Base-by-base conservation (phyloP, 176 grass and related monocot species). In the Elaeis guineensis region DNA sequence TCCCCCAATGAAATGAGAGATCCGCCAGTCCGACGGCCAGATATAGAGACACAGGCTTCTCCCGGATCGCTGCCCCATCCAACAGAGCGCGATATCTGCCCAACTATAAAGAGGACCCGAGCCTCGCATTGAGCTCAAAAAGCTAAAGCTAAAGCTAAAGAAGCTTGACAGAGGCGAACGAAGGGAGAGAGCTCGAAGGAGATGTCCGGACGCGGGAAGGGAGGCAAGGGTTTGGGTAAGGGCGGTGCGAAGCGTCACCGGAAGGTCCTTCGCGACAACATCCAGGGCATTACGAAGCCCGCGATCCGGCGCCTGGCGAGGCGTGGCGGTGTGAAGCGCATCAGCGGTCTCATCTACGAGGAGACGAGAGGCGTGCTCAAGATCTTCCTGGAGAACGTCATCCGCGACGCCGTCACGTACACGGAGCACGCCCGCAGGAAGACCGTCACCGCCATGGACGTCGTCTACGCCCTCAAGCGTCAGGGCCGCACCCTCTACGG, bases 371-470 rank as follows among this genome's bases (percentile, higher is more conserved):
- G 57, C 23, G 69, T 71, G 44, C 69, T 71, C 56, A 71, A 71
- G 48, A 61, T 71, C 44, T 71, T 71, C 69, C 56, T 71, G 7
- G 69, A 71, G 69, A 71, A 71, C 7, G 69, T 71, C 44, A 71
- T 71, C 39, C 69, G 69, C 49, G 69, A 71, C 44, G 69, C 69
- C 6, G 69, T 71, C 23, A 61, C 69, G 20, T 71, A 71, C 57
- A 61, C 69, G 2, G 69, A 71, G 69, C 69, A 71, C 57, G 69
- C 69, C 17, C 69, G 69, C 21, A 19, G 69, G 32, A 71, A 71
- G 69, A 71, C 69, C 8, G 69, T 71, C 57, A 61, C 69, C 17
- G 69, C 69, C 55, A 71, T 71, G 69, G 69, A 71, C 69, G 69
- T 71, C 44, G 69, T 71, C 44, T 71, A 71, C 69, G 69, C 69